Base-by-base conservation (phyloP, 441 rosid genomes). In the Corymbia calophylla region DNA sequence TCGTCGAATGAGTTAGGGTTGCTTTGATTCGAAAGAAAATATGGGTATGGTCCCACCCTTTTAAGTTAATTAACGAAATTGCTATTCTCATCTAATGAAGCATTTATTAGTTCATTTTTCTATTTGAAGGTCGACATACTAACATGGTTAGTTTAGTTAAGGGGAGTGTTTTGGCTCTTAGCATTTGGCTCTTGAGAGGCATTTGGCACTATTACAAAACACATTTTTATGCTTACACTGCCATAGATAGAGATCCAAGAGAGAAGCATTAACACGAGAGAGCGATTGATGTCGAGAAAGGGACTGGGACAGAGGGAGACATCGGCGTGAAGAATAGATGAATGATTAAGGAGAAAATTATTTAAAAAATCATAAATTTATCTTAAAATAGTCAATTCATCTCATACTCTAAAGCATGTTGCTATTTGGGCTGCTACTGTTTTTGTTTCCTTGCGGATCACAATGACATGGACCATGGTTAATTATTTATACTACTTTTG, bases 11-110 rank as follows among this genome's bases (percentile, higher is more conserved):
- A 16, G 7, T 23, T 21, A 21, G 14, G 29, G 29, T 32, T 21
- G 17, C 49, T 21, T 39, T 73, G 29, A 21, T 9, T 0, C 0
- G 11, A 35, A 21, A 1, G 23, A 1, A 1, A 73, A 21, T 49
- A 23, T 39, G 17, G n/a, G 49, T 11, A 4, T 23, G 51, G 9
- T 44, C 15, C 9, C 16, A 7, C 51, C 5, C 51, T 77, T 44
- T 77, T 44, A 14, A 44, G 51, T 77, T 25, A 4, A 77, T 44
- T 44, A n/a, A 77, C n/a, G 17, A 12, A 44, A 23, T 44, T 23
- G 23, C n/a, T 25, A 3, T 44, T 21, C 15, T 48, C 44, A 39
- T 77, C 10, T 3, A 7, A 77, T 39, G 49, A 39, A 25, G 84
- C 8, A 21, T 23, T 49, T 6, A 2, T 73, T 23, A 3, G 29